A percentile compares a stretch with the other conserved stretches of the same genome.
phyloP scores from a whole-genome alignment of 148 eudicot genomes.

The Polygonum aviculare region DNA sequence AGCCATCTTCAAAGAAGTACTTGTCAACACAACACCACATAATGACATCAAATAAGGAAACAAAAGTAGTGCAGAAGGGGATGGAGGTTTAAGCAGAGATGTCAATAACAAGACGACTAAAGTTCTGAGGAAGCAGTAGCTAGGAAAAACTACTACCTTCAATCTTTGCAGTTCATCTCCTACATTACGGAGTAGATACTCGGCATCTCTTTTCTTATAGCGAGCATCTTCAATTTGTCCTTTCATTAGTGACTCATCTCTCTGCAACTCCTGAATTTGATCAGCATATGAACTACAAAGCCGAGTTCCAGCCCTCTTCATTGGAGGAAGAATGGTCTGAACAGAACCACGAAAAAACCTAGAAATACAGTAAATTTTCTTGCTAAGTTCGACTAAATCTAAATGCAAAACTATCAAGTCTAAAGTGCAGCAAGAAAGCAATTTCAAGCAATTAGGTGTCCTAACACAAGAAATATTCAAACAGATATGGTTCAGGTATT shows the following conservation, averaged over 20 bases:
- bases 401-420: not conserved
- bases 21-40: not conserved
- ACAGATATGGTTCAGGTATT: not conserved
- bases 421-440: not conserved
- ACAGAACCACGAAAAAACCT: conserved; percentile 92
- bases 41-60: not conserved
- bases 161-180: conserved; percentile 26
- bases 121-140: not conserved
- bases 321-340: conserved; percentile 82
- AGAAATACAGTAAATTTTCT: conserved; percentile 3
- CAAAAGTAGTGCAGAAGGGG: not conserved
- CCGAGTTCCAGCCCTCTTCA: conserved; percentile 49
- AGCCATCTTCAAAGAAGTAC: not conserved
- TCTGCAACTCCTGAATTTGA: conserved; percentile 55
- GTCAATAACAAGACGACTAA: not conserved
- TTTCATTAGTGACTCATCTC: conserved; percentile 29
- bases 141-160: conserved; percentile 40
- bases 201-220: conserved; percentile 46
- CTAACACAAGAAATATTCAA: not conserved
- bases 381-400: not conserved
- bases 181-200: conserved; percentile 33
- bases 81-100: not conserved
- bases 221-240: conserved; percentile 36
- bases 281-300: conserved; percentile 81
- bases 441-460: not conserved